Evolutionary conservation across 2,329 filamentous ascomycete genomes (phyloP).

Genomic region (Amylocarpus encephaloides): DNA sequence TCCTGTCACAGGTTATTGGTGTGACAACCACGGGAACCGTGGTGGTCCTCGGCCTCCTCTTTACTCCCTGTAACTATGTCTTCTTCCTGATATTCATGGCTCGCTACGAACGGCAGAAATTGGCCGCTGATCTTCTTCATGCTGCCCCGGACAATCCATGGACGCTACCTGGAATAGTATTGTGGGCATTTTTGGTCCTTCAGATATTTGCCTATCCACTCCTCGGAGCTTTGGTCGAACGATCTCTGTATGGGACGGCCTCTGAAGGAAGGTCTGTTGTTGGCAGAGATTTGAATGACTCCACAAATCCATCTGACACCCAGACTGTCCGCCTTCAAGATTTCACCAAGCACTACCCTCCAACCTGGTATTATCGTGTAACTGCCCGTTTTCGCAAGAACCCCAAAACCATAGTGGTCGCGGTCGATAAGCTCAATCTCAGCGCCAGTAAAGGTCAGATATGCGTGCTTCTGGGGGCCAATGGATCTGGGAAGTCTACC

Average conservation of each 20-base stretch:
- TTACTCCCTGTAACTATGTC: slow-evolving; percentile 82
- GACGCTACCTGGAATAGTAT: slow-evolving; percentile 62
- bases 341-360: slow-evolving; percentile 74
- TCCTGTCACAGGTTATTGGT: slow-evolving; percentile 68
- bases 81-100: slow-evolving; percentile 73
- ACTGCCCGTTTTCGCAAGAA: slow-evolving; percentile 28
- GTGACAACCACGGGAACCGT: slow-evolving; percentile 58
- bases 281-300: slow-evolving; percentile 23
- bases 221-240: slow-evolving; percentile 68
- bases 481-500: slow-evolving; percentile 85
- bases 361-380: slow-evolving; percentile 52
- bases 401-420: slow-evolving; percentile 62
- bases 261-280: slow-evolving; percentile 53
- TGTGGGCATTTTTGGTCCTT: slow-evolving; percentile 71
- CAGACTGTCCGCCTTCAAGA: slow-evolving; percentile 61
- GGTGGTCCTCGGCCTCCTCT: slow-evolving; percentile 65
- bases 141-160: slow-evolving; percentile 61
- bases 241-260: slow-evolving; percentile 67
- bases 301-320: not conserved
- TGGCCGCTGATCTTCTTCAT: slow-evolving; percentile 54
- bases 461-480: slow-evolving; percentile 78
- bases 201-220: slow-evolving; percentile 75
- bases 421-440: slow-evolving; percentile 69
- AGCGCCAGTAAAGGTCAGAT: slow-evolving; percentile 73
- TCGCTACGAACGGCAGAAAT: slow-evolving; percentile 61